Evolutionary conservation across 306 rosid genomes (phyloP).

Genomic region (Fragaria vesca): DNA sequence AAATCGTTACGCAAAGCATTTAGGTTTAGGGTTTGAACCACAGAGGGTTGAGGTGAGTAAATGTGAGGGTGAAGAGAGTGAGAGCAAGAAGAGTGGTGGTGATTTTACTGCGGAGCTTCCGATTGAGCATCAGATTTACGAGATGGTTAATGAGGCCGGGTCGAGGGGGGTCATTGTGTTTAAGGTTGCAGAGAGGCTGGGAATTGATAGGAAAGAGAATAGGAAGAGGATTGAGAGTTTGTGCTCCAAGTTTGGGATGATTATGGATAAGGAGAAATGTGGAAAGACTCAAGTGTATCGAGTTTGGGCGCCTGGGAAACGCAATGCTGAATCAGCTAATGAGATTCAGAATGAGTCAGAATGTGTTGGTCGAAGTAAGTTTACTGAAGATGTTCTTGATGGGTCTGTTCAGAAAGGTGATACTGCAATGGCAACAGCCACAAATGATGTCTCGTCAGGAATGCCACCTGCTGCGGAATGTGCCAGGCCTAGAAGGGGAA

Average conservation of each 20-base stretch:
- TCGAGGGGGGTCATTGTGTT: slow-evolving; percentile 52
- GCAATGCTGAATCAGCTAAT: slow-evolving; percentile 45
- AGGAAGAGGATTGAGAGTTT: slow-evolving; percentile 51
- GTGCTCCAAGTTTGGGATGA: slow-evolving; percentile 71
- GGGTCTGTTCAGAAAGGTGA: slow-evolving; percentile 23
- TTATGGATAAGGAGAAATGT: slow-evolving; percentile 57
- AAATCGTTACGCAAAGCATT: slow-evolving; percentile 61
- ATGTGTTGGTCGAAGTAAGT: neutral
- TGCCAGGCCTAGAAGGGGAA: slow-evolving; percentile 47
- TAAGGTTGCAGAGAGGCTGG: slow-evolving; percentile 65
- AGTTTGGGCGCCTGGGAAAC: slow-evolving; percentile 67
- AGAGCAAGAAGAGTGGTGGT: slow-evolving; percentile 9
- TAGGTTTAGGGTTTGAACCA: slow-evolving; percentile 56
- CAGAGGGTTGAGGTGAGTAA: slow-evolving; percentile 48
- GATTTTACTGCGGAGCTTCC: slow-evolving; percentile 71
- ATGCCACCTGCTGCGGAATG: slow-evolving; percentile 27
- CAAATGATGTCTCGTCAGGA: slow-evolving; percentile 25
- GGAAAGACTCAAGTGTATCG: slow-evolving; percentile 55
- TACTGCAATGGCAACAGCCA: slow-evolving; percentile 33
- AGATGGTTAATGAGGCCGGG: slow-evolving; percentile 66
- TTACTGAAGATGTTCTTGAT: neutral
- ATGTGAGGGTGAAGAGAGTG: slow-evolving; percentile 33
- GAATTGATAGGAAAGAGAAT: slow-evolving; percentile 66
- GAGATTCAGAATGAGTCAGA: slow-evolving; percentile 27
- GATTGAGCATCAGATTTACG: slow-evolving; percentile 61